Evolutionary conservation across 2,329 filamentous ascomycete genomes (phyloP), one percentile per base, ranked within the genome.

Genomic region (Ceratocystis lukuohia): DNA sequence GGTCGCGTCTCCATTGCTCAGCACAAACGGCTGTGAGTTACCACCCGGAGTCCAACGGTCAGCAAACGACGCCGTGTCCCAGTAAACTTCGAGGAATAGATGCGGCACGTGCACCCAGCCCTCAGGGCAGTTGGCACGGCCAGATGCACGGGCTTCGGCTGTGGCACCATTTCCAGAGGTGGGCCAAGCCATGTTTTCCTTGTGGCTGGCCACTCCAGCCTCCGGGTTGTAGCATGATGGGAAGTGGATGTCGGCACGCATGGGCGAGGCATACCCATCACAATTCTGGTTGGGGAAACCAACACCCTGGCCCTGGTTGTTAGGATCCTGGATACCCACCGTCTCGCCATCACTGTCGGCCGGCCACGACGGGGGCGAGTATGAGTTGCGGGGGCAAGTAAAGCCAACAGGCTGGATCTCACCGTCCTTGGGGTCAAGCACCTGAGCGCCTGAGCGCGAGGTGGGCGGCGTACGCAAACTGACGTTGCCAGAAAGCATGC

Each of bases 271-370:
- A 66, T 76, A 79, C 64, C 82, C 81, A 71, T 88, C 84, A 73
- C 89, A 91, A 71, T 86, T 82, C 73, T 82, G 80, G 72, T 86
- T 80, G 33, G 89, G 89, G 73, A 94, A 88, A n/a, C 83, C 84
- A 20, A 80, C 77, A 69, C 84, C 84, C 57, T 80, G 76, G 62
- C 81, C 82, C 70, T 79, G 70, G 75, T 85, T 83, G 71, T 73
- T 71, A 44, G 80, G 76, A 70, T 84, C 81, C 59, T 78, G 76
- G 62, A 85, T 81, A 68, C 84, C 84, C 57, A 80, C 79, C 70
- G 70, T 76, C 65, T 75, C 75, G 65, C 84, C 84, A 70, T 86
- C 79, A 0, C 83, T 85, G 71, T 75, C 73, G 22, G 71, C 71
- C 7, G 81, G 81, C 75, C 82, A 87, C 44, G 80, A 79, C 12